Percentiles rank a stretch among this genome's conserved stretches.
phyloP scores from a whole-genome alignment of 176 grass and related monocot genomes.

The Puccinellia tenuiflora region DNA sequence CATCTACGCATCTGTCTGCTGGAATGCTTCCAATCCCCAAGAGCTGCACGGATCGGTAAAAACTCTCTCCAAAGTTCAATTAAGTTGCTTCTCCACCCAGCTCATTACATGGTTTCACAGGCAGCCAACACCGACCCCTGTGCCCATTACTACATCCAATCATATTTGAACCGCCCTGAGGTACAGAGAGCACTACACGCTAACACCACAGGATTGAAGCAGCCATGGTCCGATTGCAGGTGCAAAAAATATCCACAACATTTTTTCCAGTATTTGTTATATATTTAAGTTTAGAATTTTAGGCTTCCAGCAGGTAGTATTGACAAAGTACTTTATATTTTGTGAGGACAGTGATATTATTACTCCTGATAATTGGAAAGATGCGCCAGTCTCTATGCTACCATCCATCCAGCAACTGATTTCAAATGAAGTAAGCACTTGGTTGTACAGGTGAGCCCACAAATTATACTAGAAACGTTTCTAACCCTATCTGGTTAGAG shows the following conservation, averaged over 20 bases:
- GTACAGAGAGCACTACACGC: slow-evolving; percentile 53
- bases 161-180: slow-evolving; percentile 45
- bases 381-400: slow-evolving; percentile 33
- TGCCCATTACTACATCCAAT: slow-evolving; percentile 22
- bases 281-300: slow-evolving; percentile 19
- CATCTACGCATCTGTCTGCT: slow-evolving; percentile 23
- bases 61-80: not conserved
- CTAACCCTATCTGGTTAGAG: not conserved
- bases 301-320: not conserved
- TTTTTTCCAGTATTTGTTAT: slow-evolving; percentile 4
- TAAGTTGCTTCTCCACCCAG: not conserved
- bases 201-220: slow-evolving; percentile 24
- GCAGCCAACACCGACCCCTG: slow-evolving; percentile 27
- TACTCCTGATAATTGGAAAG: slow-evolving; percentile 33
- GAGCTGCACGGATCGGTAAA: slow-evolving; percentile 19
- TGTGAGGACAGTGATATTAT: slow-evolving; percentile 20
- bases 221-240: slow-evolving; percentile 42
- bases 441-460: slow-evolving; percentile 45
- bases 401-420: slow-evolving; percentile 28
- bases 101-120: slow-evolving; percentile 30
- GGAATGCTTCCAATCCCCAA: slow-evolving; percentile 17
- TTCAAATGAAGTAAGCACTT: slow-evolving; percentile 36
- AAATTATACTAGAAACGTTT: not conserved
- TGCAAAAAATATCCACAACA: not conserved
- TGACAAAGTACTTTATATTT: not conserved